Percentiles rank a stretch among this genome's conserved stretches.
Conservation (phyloP, 2,329 filamentous ascomycete genomes). For the Verticillium longisporum region DNA sequence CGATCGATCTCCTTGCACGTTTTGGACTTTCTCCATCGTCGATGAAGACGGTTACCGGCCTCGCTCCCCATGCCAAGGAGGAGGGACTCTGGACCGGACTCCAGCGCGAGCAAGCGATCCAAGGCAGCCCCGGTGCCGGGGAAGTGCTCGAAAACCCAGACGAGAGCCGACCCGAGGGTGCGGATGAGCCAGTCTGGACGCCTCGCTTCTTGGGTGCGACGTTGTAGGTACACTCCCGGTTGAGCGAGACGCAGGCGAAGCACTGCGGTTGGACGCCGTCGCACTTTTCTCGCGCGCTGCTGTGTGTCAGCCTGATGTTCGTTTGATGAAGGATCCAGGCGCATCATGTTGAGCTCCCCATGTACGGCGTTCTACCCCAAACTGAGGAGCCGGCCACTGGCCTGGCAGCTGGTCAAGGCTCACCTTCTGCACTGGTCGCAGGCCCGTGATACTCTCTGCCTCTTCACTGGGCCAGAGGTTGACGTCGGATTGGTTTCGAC, state of each 20-base stretch:
- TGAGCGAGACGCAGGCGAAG: slow-evolving; percentile 57
- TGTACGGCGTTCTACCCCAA: background rate
- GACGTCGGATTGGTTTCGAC: slow-evolving; percentile 14
- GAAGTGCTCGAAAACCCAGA: slow-evolving; percentile 58
- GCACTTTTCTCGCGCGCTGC: slow-evolving; percentile 60
- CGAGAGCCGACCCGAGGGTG: slow-evolving; percentile 62
- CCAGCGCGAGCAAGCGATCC: slow-evolving; percentile 42
- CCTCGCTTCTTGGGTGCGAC: slow-evolving; percentile 69
- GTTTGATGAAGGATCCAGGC: background rate
- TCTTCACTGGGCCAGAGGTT: slow-evolving; percentile 35
- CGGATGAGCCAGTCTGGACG: slow-evolving; percentile 72
- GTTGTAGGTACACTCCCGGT: slow-evolving; percentile 63
- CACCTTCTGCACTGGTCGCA: slow-evolving; percentile 58
- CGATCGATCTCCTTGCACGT: slow-evolving; percentile 58
- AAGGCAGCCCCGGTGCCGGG: slow-evolving; percentile 53
- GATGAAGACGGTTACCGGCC: slow-evolving; percentile 50
- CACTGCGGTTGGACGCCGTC: slow-evolving; percentile 63
- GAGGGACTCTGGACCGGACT: slow-evolving; percentile 34
- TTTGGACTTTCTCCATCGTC: slow-evolving; percentile 55
- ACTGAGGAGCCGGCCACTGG: background rate
- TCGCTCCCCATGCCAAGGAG: slow-evolving; percentile 44
- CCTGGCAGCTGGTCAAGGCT: background rate
- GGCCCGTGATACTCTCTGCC: slow-evolving; percentile 60
- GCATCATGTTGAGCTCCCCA: background rate
- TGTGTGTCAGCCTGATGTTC: background rate